These are phyloP conservation scores for Gentiana straminea DNA, from an alignment of 257 asterid genomes.

Conservation along the genomic window DNA sequence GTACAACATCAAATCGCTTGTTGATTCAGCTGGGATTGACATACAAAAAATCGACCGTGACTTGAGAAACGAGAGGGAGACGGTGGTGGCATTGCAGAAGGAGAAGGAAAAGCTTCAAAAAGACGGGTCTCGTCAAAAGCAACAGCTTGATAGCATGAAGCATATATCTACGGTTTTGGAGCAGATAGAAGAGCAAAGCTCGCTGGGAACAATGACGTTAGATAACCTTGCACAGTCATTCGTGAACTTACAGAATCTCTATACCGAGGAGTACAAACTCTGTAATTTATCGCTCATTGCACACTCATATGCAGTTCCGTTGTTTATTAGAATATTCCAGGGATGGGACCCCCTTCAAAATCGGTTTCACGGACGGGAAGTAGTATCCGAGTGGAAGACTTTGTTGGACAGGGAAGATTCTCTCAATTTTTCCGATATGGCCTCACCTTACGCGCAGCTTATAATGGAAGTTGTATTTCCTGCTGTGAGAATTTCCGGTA, in stretches of 20 bases:
- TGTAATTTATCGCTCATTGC: conserved; percentile 82
- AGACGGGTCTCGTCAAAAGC: conserved; percentile 51
- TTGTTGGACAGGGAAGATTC: conserved; percentile 38
- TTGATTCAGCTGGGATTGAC: conserved; percentile 69
- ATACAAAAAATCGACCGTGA: conserved; percentile 72
- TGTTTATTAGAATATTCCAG: conserved; percentile 49
- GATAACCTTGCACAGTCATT: conserved; percentile 68
- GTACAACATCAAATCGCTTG: conserved; percentile 64
- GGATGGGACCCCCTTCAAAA: conserved; percentile 77
- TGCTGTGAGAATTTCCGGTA: conserved; percentile 59
- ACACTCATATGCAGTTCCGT: conserved; percentile 70
- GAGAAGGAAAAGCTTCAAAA: conserved; percentile 68
- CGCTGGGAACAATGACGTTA: conserved; percentile 47
- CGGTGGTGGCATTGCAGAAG: conserved; percentile 65
- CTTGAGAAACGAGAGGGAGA: conserved; percentile 83
- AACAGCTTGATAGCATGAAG: conserved; percentile 59
- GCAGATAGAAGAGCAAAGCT: conserved; percentile 44
- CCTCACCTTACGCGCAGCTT: conserved; percentile 51
- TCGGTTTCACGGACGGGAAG: conserved; percentile 44
- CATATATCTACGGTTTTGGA: conserved; percentile 42
- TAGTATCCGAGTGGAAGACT: conserved; percentile 42
- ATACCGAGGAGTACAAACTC: conserved; percentile 51
- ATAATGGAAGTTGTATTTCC: conserved; percentile 64
- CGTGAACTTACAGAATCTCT: conserved; percentile 43
- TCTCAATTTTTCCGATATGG: conserved; percentile 18